phyloP scores from a whole-genome alignment of 768 basidiomycete species.

The Mycena alexandri region DNA sequence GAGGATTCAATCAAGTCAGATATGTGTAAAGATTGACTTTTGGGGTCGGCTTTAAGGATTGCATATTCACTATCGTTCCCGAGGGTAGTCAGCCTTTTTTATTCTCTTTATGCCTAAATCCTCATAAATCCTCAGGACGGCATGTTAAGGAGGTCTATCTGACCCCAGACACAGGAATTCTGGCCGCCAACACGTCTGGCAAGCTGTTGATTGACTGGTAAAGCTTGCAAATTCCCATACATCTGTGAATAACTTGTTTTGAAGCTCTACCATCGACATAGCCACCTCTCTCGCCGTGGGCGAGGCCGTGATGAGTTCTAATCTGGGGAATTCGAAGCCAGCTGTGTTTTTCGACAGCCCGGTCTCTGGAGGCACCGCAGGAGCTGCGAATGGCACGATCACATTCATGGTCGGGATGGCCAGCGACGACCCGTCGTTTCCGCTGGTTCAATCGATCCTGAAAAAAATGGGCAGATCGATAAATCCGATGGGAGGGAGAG shows the following conservation, averaged over 20 bases:
- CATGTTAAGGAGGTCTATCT: slow-evolving; percentile 57
- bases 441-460: slow-evolving; percentile 50
- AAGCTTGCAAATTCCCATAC: background rate
- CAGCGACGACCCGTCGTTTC: slow-evolving; percentile 47
- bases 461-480: slow-evolving; percentile 53
- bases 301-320: slow-evolving; percentile 43
- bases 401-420: slow-evolving; percentile 57
- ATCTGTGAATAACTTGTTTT: background rate
- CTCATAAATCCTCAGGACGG: slow-evolving; percentile 41
- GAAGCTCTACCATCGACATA: slow-evolving; percentile 59
- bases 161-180: slow-evolving; percentile 47
- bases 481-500: slow-evolving; percentile 53
- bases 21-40: background rate
- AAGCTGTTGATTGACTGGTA: slow-evolving; percentile 60
- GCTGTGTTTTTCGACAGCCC: slow-evolving; percentile 56
- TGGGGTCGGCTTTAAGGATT: slow-evolving; percentile 45
- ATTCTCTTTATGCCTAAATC: background rate
- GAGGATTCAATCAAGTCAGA: slow-evolving; percentile 18
- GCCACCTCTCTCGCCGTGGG: slow-evolving; percentile 51
- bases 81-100: slow-evolving; percentile 45
- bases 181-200: slow-evolving; percentile 52
- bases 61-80: slow-evolving; percentile 56
- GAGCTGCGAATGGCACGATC: slow-evolving; percentile 53
- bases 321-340: slow-evolving; percentile 19
- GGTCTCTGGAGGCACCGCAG: slow-evolving; percentile 57